Base-by-base conservation (phyloP, 2,329 filamentous ascomycete species). In the Hypoxylon sp. region DNA sequence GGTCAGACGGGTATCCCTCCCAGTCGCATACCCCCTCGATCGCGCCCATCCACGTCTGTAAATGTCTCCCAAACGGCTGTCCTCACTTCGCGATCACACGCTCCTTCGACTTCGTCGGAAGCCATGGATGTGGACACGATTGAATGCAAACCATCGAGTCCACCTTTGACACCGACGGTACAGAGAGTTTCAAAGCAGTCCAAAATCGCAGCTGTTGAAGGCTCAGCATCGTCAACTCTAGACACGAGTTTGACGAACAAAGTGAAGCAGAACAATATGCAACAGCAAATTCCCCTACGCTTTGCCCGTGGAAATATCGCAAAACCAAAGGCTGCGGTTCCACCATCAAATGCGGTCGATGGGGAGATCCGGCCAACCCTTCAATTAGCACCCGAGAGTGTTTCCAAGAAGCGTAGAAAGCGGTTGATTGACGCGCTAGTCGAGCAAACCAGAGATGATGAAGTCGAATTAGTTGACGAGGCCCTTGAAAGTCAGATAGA, bases 201-300 rank as follows among this genome's bases (percentile, higher is more conserved):
- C 6, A 68, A 61, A 10, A n/a, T 32, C 41, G 11, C 19, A 10
- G 9, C 17, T 23, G 17, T 38, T n/a, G 60, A 56, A 52, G 41
- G 34, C 13, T 36, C 63, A 50, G 21, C 23, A 36, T 52, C 45
- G 23, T 64, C 60, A 2, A 55, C 57, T n/a, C 43, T 28, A 5
- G 36, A 32, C 13, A 14, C 34, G 19, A 62, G 38, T 17, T 28
- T 38, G 19, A 28, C 21, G 2, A 60, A 57, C 25, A 70, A 50
- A 34, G 14, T 46, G 32, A 70, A 70, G 25, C 66, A 53, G 36
- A 49, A 50, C 46, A 43, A 51, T 11, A 52, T 49, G 17, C 69
- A 71, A 14, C 74, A 76, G 14, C 71, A 74, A 53, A 76, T 79
- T 17, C 72, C 76, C n/a, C 36, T 79, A 13, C 77, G 75, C 41